These are phyloP conservation scores for Mycosphaerelloides madeirae DNA, from an alignment of 2,329 filamentous ascomycete genomes.

Conservation along the genomic window DNA sequence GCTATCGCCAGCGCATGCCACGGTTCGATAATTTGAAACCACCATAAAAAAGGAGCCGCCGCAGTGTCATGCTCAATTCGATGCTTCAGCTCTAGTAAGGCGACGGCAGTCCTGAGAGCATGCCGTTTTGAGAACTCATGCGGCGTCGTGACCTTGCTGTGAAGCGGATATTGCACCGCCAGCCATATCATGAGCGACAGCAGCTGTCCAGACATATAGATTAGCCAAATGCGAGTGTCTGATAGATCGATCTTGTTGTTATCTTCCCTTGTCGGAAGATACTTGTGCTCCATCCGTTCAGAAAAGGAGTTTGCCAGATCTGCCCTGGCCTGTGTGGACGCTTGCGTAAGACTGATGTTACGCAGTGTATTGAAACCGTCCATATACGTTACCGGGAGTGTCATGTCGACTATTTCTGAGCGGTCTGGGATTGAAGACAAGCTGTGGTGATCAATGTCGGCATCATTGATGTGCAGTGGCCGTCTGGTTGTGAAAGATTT, in stretches of 20 bases:
- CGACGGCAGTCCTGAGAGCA: too few relatives aligned
- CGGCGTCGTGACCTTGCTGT: too few relatives aligned
- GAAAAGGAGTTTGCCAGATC: constrained; percentile 21
- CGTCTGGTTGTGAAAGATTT: constrained; percentile 17
- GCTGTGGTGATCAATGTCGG: constrained; percentile 27
- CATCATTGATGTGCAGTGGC: constrained; percentile 29
- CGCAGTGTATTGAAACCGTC: constrained; percentile 8
- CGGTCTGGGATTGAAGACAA: constrained; percentile 16
- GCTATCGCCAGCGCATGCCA: constrained; percentile 53
- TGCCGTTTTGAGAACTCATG: too few relatives aligned
- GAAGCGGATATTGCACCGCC: constrained; percentile 45
- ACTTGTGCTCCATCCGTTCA: constrained; percentile 18
- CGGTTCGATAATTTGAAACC: too few relatives aligned
- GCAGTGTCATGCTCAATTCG: constrained; percentile 32
- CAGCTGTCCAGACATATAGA: constrained; percentile 22
- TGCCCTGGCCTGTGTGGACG: constrained; percentile 11
- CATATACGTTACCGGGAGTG: constrained; percentile 26
- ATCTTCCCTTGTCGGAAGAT: too few relatives aligned
- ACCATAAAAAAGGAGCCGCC: constrained; percentile 46
- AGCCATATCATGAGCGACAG: constrained; percentile 21
- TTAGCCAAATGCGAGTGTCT: too few relatives aligned
- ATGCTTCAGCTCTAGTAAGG: too few relatives aligned
- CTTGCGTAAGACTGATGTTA: constrained; percentile 12
- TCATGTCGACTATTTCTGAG: constrained; percentile 19
- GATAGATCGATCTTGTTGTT: too few relatives aligned